Conservation (phyloP, 495 filamentous ascomycete species). For the Podospora pseudopauciseta region DNA sequence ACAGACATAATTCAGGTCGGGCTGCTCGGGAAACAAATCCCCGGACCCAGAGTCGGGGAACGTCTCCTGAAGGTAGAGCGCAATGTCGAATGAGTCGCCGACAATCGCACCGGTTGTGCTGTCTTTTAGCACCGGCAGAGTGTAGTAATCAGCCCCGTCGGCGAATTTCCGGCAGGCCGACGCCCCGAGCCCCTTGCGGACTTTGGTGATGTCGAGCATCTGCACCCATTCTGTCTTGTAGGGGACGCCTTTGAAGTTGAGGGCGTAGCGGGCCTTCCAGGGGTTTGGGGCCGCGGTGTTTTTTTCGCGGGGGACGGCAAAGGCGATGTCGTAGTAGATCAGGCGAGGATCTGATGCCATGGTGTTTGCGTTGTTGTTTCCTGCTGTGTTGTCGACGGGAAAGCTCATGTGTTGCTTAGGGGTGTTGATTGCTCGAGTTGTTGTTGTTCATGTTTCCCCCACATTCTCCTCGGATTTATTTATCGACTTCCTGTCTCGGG, state of each 20-base stretch:
- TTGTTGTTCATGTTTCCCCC: neutral
- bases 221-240: constrained; percentile 51
- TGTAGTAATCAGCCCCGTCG: constrained; percentile 57
- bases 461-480: no score
- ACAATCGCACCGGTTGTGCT: constrained; percentile 36
- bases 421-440: neutral
- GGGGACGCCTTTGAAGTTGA: constrained; percentile 56
- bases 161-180: constrained; percentile 50
- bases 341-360: constrained; percentile 23
- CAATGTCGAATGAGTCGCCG: constrained; percentile 64
- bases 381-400: neutral
- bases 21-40: constrained; percentile 40
- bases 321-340: constrained; percentile 57
- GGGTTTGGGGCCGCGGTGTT: constrained; percentile 51
- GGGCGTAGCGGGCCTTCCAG: constrained; percentile 56
- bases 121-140: constrained; percentile 57
- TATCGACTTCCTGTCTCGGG: neutral
- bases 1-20: constrained; percentile 24
- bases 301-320: constrained; percentile 33
- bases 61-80: constrained; percentile 51
- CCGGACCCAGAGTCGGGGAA: constrained; percentile 39
- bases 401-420: neutral
- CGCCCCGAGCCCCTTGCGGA: constrained; percentile 44
- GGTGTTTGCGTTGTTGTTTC: neutral
- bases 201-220: constrained; percentile 45